A percentile compares a stretch with the other conserved stretches of the same genome.
Conservation (phyloP, 805 yeast species). For the Suhomyces xylopsoci region DNA sequence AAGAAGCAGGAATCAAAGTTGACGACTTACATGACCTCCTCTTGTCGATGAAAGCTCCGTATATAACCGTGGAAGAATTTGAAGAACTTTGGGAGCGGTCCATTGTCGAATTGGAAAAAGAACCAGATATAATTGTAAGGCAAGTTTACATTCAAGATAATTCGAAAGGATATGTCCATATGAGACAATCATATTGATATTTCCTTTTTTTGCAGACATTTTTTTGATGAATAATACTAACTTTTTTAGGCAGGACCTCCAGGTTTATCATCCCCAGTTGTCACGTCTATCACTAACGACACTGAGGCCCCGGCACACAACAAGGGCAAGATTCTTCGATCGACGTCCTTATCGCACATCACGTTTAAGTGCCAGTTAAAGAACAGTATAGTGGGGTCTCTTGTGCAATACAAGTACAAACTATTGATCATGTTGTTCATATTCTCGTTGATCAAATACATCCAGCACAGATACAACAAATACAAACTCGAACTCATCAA, state of each 20-base stretch:
- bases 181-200: neutral
- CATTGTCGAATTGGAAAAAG: constrained; percentile 55
- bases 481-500: constrained; percentile 38
- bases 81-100: constrained; percentile 72
- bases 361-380: constrained; percentile 55
- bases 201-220: neutral
- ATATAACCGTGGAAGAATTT: constrained; percentile 59
- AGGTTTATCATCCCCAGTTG: constrained; percentile 10
- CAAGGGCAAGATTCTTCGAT: constrained; percentile 61
- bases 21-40: constrained; percentile 54
- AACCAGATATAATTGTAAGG: constrained; percentile 76
- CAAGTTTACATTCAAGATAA: constrained; percentile 43
- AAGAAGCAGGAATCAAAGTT: constrained; percentile 49
- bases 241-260: constrained; percentile 12
- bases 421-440: constrained; percentile 14
- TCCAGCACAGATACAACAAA: constrained; percentile 33
- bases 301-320: constrained; percentile 34
- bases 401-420: constrained; percentile 21
- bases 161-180: no score
- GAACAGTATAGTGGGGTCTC: constrained; percentile 45
- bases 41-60: constrained; percentile 43
- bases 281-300: constrained; percentile 34
- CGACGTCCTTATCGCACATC: constrained; percentile 66
- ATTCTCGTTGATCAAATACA: constrained; percentile 18
- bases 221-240: constrained; percentile 7